Conservation (phyloP, 192 early-diverging fungal species). For the Hyaloraphidium curvatum region DNA sequence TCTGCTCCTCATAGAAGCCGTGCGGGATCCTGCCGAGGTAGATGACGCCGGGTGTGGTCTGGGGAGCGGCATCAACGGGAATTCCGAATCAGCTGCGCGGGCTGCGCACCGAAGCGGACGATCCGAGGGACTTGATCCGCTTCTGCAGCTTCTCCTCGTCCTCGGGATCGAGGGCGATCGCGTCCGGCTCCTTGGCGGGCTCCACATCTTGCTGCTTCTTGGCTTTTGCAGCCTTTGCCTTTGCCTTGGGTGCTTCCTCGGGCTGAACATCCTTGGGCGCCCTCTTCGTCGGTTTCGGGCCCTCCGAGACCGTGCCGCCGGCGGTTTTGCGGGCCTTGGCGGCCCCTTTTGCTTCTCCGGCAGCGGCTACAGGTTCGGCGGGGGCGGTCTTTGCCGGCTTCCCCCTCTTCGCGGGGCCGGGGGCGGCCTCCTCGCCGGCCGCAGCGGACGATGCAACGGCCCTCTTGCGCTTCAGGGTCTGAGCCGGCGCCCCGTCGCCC, state of each 20-base stretch:
- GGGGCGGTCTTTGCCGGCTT: neutral
- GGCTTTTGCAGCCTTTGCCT: neutral
- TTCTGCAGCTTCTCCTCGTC: conserved; percentile 5
- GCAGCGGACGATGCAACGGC: no score
- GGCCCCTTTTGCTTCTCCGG: neutral
- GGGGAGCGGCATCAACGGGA: neutral
- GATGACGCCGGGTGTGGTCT: conserved; percentile 39
- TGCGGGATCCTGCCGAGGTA: conserved; percentile 87
- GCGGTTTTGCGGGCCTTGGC: no score
- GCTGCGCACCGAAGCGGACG: neutral
- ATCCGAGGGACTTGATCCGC: neutral
- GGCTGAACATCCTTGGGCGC: neutral
- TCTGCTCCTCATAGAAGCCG: conserved; percentile 87
- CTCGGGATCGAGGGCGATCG: conserved; percentile 6
- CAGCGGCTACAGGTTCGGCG: neutral
- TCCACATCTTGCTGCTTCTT: neutral
- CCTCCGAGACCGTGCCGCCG: neutral
- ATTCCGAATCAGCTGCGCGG: neutral
- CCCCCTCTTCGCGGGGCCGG: no score
- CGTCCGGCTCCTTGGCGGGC: no score
- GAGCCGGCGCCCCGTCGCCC: no score
- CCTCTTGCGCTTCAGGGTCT: no score
- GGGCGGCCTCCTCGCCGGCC: no score
- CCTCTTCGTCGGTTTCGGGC: neutral
- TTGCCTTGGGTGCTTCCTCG: neutral